Percentiles rank a stretch among this genome's conserved stretches.
phyloP scores from a whole-genome alignment of 441 rosid species.

The Biscutella laevigata region DNA sequence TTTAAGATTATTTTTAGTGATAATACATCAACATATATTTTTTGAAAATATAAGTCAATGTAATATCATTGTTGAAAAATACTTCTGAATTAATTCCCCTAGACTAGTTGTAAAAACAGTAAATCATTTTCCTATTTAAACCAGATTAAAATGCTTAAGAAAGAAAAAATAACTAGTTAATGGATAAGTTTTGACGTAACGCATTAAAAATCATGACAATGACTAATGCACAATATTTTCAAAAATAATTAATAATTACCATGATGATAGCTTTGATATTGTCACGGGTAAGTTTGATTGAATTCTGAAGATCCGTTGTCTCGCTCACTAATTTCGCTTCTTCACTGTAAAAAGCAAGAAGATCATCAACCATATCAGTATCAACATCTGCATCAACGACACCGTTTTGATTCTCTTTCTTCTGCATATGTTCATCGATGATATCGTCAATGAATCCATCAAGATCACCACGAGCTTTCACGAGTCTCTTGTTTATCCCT shows the following conservation, averaged over 20 bases:
- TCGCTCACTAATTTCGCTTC: slow-evolving; percentile 49
- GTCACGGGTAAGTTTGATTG: slow-evolving; percentile 62
- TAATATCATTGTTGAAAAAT: too few species aligned
- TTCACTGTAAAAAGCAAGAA: slow-evolving; percentile 68
- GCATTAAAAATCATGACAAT: slow-evolving; percentile 2
- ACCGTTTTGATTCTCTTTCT: slow-evolving; percentile 20
- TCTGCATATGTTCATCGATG: slow-evolving; percentile 66
- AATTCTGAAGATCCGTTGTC: slow-evolving; percentile 47
- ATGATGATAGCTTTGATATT: slow-evolving; percentile 93
- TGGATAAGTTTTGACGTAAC: slow-evolving; percentile 11
- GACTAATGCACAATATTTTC: neutral
- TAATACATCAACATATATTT: too few species aligned
- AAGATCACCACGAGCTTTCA: slow-evolving; percentile 52
- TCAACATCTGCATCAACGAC: slow-evolving; percentile 31
- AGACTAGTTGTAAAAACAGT: too few species aligned
- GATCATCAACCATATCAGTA: slow-evolving; percentile 88
- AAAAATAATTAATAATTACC: slow-evolving; percentile 39
- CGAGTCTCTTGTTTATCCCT: slow-evolving; percentile 46
- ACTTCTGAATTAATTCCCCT: too few species aligned
- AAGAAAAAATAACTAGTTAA: neutral
- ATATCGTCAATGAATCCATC: slow-evolving; percentile 71
- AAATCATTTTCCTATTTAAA: too few species aligned
- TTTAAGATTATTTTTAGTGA: too few species aligned
- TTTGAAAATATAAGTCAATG: too few species aligned
- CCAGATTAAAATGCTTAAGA: too few species aligned